Evolutionary conservation across 768 basidiomycete species (phyloP).

Genomic region (Boletus reticulatus): DNA sequence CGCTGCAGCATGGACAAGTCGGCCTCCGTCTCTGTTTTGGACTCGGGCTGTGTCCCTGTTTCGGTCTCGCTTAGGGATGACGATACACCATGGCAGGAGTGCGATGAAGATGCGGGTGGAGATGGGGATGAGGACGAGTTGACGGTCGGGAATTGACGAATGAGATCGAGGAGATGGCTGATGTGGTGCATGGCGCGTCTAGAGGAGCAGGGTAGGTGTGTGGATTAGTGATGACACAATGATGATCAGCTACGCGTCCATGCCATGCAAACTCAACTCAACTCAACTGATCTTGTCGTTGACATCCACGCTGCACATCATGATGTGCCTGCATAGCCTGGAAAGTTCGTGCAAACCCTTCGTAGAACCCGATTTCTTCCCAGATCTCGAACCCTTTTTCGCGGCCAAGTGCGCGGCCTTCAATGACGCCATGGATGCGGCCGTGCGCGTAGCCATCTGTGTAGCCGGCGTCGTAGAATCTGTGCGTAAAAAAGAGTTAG

Average conservation of each 20-base stretch:
- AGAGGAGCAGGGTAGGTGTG: background rate
- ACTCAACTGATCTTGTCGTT: conserved; percentile 12
- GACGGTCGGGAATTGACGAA: conserved; percentile 69
- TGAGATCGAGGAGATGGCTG: conserved; percentile 64
- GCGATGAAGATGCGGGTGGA: too few relatives aligned
- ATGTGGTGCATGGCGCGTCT: conserved; percentile 66
- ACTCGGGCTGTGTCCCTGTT: too few relatives aligned
- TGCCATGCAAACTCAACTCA: too few relatives aligned
- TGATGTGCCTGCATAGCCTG: conserved; percentile 49
- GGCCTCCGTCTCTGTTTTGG: too few relatives aligned
- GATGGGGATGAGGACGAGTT: conserved; percentile 54
- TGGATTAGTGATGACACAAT: too few relatives aligned
- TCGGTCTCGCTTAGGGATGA: too few relatives aligned
- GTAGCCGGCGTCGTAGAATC: conserved; percentile 82
- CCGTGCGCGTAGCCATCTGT: conserved; percentile 81
- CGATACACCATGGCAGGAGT: too few relatives aligned
- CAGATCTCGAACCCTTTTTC: conserved; percentile 95
- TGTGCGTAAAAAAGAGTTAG: conserved; percentile 25
- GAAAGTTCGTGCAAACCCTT: conserved; percentile 83
- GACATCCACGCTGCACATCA: conserved; percentile 26
- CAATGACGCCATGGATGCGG: conserved; percentile 83
- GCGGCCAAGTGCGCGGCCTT: conserved; percentile 84
- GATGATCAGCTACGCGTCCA: too few relatives aligned
- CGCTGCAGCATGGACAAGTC: conserved; percentile 79
- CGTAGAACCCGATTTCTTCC: conserved; percentile 95